Percentiles rank a stretch among this genome's conserved stretches.
Conservation (phyloP, 768 basidiomycete species). For the Floccularia luteovirens region DNA sequence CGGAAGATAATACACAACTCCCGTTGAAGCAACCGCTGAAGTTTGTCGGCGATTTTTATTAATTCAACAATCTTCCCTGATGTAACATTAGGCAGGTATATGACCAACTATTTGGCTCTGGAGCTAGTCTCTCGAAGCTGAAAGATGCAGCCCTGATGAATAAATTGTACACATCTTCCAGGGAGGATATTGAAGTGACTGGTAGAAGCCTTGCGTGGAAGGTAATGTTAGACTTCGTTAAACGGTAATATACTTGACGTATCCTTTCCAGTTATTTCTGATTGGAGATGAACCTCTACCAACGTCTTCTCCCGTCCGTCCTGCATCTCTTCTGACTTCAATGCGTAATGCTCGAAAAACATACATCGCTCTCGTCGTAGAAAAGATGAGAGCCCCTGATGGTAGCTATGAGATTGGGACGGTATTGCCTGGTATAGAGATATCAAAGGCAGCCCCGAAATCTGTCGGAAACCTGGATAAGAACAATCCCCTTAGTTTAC, state of each 20-base stretch:
- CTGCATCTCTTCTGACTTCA: slow-evolving; percentile 26
- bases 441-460: no score
- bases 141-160: slow-evolving; percentile 61
- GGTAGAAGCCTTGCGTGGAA: slow-evolving; percentile 88
- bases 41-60: neutral
- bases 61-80: neutral
- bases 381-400: slow-evolving; percentile 80
- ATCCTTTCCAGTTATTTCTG: slow-evolving; percentile 72
- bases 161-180: slow-evolving; percentile 39
- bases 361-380: slow-evolving; percentile 51
- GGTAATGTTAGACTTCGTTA: slow-evolving; percentile 29
- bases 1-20: no score
- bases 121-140: slow-evolving; percentile 50
- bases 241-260: slow-evolving; percentile 33
- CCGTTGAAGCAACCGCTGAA: no score
- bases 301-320: slow-evolving; percentile 30
- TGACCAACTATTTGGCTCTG: slow-evolving; percentile 41
- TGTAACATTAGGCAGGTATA: slow-evolving; percentile 29
- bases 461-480: slow-evolving; percentile 42
- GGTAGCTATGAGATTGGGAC: slow-evolving; percentile 69
- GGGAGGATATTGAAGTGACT: slow-evolving; percentile 38
- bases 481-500: slow-evolving; percentile 78
- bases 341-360: slow-evolving; percentile 44
- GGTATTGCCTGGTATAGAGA: slow-evolving; percentile 16
- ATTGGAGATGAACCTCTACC: slow-evolving; percentile 59